These are phyloP conservation scores for Agrostemma githago DNA, from an alignment of 148 eudicot species.

Conservation along the genomic window DNA sequence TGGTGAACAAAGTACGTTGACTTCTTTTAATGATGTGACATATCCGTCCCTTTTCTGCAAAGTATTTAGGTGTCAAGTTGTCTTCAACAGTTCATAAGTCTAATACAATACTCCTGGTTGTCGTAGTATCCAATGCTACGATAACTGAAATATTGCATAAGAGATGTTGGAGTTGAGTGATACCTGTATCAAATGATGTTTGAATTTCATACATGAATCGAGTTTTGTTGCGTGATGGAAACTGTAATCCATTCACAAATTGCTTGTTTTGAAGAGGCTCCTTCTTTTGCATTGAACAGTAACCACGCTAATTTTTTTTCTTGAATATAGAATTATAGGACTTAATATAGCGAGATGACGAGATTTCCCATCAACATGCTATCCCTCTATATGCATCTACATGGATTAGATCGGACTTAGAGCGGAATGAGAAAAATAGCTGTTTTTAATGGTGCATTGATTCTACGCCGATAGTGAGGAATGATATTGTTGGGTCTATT, in stretches of 20 bases:
- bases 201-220: not conserved
- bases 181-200: not conserved
- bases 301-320: not conserved
- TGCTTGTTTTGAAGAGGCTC: not conserved
- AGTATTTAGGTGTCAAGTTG: not conserved
- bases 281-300: not conserved
- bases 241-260: not conserved
- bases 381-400: not conserved
- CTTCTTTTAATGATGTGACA: conserved; percentile 4
- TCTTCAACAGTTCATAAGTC: not conserved
- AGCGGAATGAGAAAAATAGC: not conserved
- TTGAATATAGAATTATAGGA: not conserved
- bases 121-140: too few species aligned
- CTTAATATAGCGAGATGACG: not conserved
- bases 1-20: conserved; percentile 70
- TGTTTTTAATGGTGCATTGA: not conserved
- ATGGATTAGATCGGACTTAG: not conserved
- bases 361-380: not conserved
- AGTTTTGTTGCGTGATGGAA: not conserved
- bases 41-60: not conserved
- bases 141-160: not conserved
- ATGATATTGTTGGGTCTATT: not conserved
- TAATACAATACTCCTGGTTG: not conserved
- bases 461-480: not conserved
- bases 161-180: not conserved